Evolutionary conservation across 2,329 filamentous ascomycete genomes (phyloP).

Genomic region (Exophiala spinifera): DNA sequence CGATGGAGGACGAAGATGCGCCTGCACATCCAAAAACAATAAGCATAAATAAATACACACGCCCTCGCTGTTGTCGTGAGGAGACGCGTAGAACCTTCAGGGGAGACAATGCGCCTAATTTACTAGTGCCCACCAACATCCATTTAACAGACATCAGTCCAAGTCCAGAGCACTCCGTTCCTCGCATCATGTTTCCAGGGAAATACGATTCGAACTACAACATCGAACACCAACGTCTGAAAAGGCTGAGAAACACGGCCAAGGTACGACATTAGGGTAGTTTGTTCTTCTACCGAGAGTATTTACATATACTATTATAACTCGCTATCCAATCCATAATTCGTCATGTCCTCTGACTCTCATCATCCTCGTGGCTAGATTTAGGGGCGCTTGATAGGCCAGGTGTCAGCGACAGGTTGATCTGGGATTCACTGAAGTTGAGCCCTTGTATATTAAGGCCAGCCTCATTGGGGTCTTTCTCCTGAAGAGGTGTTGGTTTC

Average conservation of each 20-base stretch:
- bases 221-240: too few species aligned
- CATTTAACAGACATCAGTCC: too few species aligned
- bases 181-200: too few species aligned
- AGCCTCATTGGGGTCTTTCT: conserved; percentile 15
- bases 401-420: conserved; percentile 16
- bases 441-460: conserved; percentile 26
- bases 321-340: neutral
- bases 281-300: neutral
- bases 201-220: too few species aligned
- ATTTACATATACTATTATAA: conserved; percentile 4
- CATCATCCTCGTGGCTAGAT: conserved; percentile 7
- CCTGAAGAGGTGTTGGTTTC: conserved; percentile 11
- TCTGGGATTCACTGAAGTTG: conserved; percentile 18
- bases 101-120: too few species aligned
- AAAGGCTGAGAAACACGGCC: neutral
- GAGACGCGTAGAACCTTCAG: neutral
- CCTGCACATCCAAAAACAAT: conserved; percentile 14
- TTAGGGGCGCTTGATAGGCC: neutral
- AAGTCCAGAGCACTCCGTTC: too few species aligned
- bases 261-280: too few species aligned
- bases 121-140: too few species aligned
- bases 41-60: neutral
- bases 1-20: conserved; percentile 8
- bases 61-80: neutral
- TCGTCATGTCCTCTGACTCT: conserved; percentile 5